Conservation (phyloP, 1,139 yeast species). For the Geotrichum cucujoidarum region DNA sequence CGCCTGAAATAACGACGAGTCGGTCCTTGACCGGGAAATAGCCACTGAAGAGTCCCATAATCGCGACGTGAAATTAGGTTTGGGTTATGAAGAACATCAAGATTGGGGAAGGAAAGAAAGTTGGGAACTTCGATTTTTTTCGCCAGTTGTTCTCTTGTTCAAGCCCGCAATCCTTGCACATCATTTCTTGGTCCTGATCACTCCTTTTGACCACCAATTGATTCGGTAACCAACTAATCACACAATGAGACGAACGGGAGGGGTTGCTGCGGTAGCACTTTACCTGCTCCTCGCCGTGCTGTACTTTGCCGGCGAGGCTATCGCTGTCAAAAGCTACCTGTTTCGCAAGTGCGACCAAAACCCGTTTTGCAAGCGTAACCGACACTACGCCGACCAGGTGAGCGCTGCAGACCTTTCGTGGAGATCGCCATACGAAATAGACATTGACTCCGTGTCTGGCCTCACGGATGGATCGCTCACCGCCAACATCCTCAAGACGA, state of each 20-base stretch:
- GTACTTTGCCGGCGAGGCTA: slow-evolving; percentile 8
- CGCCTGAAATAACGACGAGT: slow-evolving; percentile 81
- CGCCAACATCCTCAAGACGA: slow-evolving; percentile 44
- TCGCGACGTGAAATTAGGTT: not conserved
- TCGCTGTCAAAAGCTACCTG: slow-evolving; percentile 61
- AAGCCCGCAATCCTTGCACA: not conserved
- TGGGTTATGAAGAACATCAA: no score
- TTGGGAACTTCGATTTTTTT: not conserved
- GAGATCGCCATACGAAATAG: slow-evolving; percentile 52
- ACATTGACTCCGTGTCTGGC: slow-evolving; percentile 38
- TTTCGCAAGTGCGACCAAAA: slow-evolving; percentile 78
- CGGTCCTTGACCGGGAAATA: slow-evolving; percentile 30
- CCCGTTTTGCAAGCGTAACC: slow-evolving; percentile 81
- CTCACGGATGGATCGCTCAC: slow-evolving; percentile 26
- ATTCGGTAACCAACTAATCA: not conserved
- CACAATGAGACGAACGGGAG: no score
- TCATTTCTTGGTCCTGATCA: no score
- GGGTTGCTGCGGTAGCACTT: slow-evolving; percentile 18
- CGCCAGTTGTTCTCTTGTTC: slow-evolving; percentile 41
- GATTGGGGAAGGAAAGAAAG: not conserved
- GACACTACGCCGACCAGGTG: slow-evolving; percentile 59
- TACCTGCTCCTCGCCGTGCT: slow-evolving; percentile 19
- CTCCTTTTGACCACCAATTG: no score
- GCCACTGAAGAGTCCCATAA: slow-evolving; percentile 21
- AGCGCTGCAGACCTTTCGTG: slow-evolving; percentile 29